These are phyloP conservation scores for Quercus tomentella DNA, from an alignment of 331 rosid genomes.

Conservation along the genomic window DNA sequence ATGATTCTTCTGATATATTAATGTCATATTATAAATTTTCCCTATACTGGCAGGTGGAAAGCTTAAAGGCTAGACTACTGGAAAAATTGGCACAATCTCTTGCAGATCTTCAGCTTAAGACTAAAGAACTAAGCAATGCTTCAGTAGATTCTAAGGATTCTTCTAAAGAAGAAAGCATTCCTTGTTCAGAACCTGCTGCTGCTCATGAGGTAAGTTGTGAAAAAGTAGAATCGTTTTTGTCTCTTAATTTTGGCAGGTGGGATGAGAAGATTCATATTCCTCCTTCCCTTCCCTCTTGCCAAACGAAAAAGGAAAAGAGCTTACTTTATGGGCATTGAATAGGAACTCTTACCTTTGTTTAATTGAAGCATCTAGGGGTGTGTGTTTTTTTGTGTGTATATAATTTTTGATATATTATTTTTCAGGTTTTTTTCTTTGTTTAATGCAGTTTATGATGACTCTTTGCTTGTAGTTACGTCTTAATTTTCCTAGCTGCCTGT, in stretches of 20 bases:
- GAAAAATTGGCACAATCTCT: constrained; percentile 81
- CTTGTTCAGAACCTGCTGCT: constrained; percentile 36
- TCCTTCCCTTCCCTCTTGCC: neutral
- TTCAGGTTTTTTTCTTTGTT: neutral
- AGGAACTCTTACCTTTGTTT: neutral
- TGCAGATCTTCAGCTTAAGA: constrained; percentile 56
- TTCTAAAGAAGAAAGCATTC: constrained; percentile 24
- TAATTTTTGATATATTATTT: constrained; percentile 5
- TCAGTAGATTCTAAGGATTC: constrained; percentile 37
- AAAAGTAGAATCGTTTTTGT: constrained; percentile 18
- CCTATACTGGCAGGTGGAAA: constrained; percentile 64
- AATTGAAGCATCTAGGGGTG: neutral
- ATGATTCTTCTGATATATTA: constrained; percentile 3
- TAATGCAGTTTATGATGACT: constrained; percentile 7
- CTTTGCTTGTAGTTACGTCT: neutral
- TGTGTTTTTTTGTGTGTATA: neutral
- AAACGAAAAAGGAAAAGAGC: too few relatives aligned
- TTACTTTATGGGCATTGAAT: neutral
- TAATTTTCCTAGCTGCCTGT: neutral
- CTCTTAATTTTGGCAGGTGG: constrained; percentile 10
- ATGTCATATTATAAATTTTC: constrained; percentile 27
- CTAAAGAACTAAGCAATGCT: constrained; percentile 45
- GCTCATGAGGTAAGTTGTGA: constrained; percentile 61
- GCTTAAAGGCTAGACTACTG: constrained; percentile 70
- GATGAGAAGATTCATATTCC: neutral